These are phyloP conservation scores for Candida lessepsii DNA, from an alignment of 805 yeast species.

Conservation along the genomic window DNA sequence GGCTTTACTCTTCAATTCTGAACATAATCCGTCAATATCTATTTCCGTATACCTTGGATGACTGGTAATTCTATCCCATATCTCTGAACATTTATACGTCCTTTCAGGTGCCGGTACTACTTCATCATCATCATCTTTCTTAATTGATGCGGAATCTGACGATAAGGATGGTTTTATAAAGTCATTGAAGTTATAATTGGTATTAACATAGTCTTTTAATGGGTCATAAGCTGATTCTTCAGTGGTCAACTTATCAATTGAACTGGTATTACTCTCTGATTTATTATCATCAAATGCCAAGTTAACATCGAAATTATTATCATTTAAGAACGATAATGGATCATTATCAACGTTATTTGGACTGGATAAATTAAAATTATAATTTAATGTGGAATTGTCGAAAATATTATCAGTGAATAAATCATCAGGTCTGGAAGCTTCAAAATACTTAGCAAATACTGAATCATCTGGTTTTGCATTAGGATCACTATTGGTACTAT, in stretches of 20 bases:
- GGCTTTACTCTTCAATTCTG: slow-evolving; percentile 86
- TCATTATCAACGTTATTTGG: slow-evolving; percentile 25
- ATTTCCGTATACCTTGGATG: slow-evolving; percentile 93
- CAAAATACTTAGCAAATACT: slow-evolving; percentile 7
- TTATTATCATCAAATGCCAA: slow-evolving; percentile 44
- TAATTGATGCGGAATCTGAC: slow-evolving; percentile 17
- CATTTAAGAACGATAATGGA: slow-evolving; percentile 48
- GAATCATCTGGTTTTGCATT: slow-evolving; percentile 2
- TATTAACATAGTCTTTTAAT: slow-evolving; percentile 31
- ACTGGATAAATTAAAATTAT: slow-evolving; percentile 13
- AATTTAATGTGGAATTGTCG: slow-evolving; percentile 15
- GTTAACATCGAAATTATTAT: slow-evolving; percentile 51
- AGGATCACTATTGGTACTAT: no score
- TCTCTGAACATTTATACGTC: slow-evolving; percentile 74
- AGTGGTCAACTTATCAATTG: slow-evolving; percentile 44
- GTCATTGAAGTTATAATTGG: slow-evolving; percentile 38
- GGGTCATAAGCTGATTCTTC: slow-evolving; percentile 62
- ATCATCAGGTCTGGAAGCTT: slow-evolving; percentile 2
- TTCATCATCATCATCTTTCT: slow-evolving; percentile 24
- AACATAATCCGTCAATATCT: slow-evolving; percentile 92
- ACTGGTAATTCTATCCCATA: slow-evolving; percentile 93
- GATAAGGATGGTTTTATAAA: slow-evolving; percentile 33
- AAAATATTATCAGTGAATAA: slow-evolving; percentile 12
- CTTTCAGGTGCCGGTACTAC: slow-evolving; percentile 71
- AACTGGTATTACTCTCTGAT: slow-evolving; percentile 27